Conservation (phyloP, 106 monocot species). For the Triglochin maritima region DNA sequence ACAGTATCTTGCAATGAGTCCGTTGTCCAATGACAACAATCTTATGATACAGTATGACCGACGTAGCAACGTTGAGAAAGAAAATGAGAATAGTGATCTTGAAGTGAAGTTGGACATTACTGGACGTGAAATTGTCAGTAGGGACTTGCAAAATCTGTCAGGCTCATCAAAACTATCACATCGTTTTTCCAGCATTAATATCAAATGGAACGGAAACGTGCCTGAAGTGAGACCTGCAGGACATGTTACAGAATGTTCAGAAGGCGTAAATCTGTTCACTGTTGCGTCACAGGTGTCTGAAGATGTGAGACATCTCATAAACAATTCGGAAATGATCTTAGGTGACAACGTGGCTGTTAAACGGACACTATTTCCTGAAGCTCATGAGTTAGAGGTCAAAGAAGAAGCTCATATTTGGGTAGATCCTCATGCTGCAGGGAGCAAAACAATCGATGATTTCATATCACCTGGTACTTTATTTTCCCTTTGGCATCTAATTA, state of each 20-base stretch:
- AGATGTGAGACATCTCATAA: too few relatives aligned
- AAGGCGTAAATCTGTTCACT: too few relatives aligned
- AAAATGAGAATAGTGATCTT: background rate
- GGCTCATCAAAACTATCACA: background rate
- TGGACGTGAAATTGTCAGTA: background rate
- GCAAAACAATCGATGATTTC: too few relatives aligned
- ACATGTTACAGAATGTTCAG: background rate
- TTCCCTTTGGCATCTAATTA: background rate
- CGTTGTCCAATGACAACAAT: background rate
- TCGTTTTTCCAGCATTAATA: background rate
- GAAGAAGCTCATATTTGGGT: too few relatives aligned
- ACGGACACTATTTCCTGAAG: too few relatives aligned
- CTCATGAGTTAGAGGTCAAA: too few relatives aligned
- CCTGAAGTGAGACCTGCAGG: background rate
- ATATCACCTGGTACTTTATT: background rate
- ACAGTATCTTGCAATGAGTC: background rate
- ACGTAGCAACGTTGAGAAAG: background rate
- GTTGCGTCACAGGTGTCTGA: too few relatives aligned
- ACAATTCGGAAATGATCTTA: too few relatives aligned
- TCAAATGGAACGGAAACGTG: background rate
- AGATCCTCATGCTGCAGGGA: too few relatives aligned
- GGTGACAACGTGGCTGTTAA: too few relatives aligned
- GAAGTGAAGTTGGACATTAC: background rate
- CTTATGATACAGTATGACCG: background rate
- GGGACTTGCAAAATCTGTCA: background rate